These are phyloP conservation scores for Coemansia umbellata DNA, from an alignment of 192 early-diverging fungal genomes.

Conservation along the genomic window DNA sequence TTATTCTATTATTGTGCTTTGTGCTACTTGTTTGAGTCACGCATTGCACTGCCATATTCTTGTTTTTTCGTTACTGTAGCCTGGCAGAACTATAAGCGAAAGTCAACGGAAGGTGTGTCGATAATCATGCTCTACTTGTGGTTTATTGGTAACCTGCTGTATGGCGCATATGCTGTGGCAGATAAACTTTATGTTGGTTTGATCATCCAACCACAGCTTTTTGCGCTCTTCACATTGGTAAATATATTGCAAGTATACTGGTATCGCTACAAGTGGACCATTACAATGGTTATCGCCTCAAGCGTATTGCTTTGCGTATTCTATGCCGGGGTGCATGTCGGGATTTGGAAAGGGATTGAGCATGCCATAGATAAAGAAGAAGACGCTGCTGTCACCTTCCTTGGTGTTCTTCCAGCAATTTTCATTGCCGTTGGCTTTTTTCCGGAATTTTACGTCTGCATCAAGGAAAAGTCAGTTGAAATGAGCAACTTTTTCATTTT, in stretches of 20 bases:
- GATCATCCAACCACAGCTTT: conserved; percentile 47
- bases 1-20: not conserved
- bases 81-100: conserved; percentile 48
- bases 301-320: conserved; percentile 17
- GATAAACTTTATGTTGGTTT: conserved; percentile 35
- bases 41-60: no score
- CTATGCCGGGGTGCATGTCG: conserved; percentile 40
- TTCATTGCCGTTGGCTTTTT: conserved; percentile 46
- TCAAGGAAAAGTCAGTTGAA: conserved; percentile 44
- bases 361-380: conserved; percentile 16
- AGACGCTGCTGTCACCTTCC: conserved; percentile 19
- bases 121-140: conserved; percentile 45
- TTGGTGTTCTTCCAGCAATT: conserved; percentile 44
- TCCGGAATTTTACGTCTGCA: conserved; percentile 45
- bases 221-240: conserved; percentile 39
- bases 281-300: not conserved
- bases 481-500: conserved; percentile 48
- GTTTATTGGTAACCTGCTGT: conserved; percentile 40
- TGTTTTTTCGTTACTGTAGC: conserved; percentile 18
- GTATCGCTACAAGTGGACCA: conserved; percentile 33
- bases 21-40: not conserved
- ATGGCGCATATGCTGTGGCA: conserved; percentile 40
- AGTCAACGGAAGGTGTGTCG: conserved; percentile 48
- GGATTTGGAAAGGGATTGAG: conserved; percentile 39
- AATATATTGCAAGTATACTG: conserved; percentile 47